These are phyloP conservation scores for Ascochyta viciae-villosae DNA, from an alignment of 2,329 filamentous ascomycete species.

Conservation along the genomic window DNA sequence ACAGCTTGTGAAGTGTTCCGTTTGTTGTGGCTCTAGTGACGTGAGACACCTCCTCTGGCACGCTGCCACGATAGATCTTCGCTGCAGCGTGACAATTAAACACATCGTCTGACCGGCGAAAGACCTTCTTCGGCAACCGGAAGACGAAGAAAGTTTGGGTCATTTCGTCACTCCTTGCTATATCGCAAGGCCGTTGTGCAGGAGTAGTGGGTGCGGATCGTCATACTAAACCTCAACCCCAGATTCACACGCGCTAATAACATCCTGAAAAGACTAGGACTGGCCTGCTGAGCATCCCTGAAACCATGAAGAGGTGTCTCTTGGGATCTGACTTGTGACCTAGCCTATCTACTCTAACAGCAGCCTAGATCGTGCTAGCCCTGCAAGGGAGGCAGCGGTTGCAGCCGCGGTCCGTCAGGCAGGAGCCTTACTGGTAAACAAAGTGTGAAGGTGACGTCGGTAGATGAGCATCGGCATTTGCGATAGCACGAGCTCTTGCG, in stretches of 20 bases:
- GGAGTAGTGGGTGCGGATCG: conserved; percentile 1
- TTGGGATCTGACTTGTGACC: background rate
- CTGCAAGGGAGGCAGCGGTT: conserved; percentile 8
- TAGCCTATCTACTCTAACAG: background rate
- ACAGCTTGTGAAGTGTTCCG: background rate
- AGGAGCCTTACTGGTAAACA: background rate
- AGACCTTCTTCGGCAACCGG: background rate
- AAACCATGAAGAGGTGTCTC: background rate
- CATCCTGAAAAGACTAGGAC: background rate
- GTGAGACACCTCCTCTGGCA: background rate
- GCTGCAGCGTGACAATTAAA: background rate
- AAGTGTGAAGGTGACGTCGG: conserved; percentile 15
- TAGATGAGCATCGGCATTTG: conserved; percentile 1
- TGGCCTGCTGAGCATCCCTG: background rate
- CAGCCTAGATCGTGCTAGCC: conserved; percentile 2
- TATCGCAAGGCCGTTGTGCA: background rate
- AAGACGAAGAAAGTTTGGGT: background rate
- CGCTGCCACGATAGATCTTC: background rate
- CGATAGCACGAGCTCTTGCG: conserved; percentile 11
- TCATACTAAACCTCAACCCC: background rate
- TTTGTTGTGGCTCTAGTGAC: background rate
- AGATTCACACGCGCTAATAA: background rate
- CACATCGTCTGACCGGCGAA: conserved; percentile 3
- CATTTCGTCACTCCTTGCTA: background rate
- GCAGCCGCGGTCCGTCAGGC: conserved; percentile 2